Evolutionary conservation across 441 rosid species (phyloP), one percentile per base, ranked within the genome.

Genomic region (Populus trichocarpa): DNA sequence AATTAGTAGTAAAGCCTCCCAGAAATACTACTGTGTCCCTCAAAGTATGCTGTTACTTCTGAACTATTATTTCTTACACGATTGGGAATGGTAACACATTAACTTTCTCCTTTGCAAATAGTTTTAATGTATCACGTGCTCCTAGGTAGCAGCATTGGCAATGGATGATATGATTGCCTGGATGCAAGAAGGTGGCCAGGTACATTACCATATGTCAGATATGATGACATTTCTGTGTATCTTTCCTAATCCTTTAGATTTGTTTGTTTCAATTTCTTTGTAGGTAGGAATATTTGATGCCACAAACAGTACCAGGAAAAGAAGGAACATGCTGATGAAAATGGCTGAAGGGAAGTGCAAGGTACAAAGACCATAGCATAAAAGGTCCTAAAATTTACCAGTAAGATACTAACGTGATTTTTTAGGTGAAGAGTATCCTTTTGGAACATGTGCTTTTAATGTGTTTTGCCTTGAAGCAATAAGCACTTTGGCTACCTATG

Each of bases 131-230:
- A 87, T 96, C 87, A 81, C 87, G 23, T 95, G 93, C 97, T 84
- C 86, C 91, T 92, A 97, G 99, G 99, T 97, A 88, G 99, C 99
- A 77, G 98, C 99, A 80, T 83, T 97, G 87, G 99, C 99, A 76
- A 95, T 97, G 99, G 99, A 97, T 81, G 99, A 97, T 87, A 93
- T 97, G 99, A 95, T 85, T 86, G 88, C 97, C 71, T 97, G 99
- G 99, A 97, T 97, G 99, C 97, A 91, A 83, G 99, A 95, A 85
- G 99, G 99, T 78, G 99, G 99, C 80, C 99, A 97, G 91, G 99
- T 93, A 84, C 81, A 92, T 86, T 85, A 63, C 72, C 77, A 69
- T 57, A 50, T 78, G 32, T 70, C 78, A 72, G 74, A 75, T 25
- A 25, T 46, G 75, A 50, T 61, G 61, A 28, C 67, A 23, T 67